Base-by-base conservation (phyloP, 768 basidiomycete species). In the Collybia mongolica region DNA sequence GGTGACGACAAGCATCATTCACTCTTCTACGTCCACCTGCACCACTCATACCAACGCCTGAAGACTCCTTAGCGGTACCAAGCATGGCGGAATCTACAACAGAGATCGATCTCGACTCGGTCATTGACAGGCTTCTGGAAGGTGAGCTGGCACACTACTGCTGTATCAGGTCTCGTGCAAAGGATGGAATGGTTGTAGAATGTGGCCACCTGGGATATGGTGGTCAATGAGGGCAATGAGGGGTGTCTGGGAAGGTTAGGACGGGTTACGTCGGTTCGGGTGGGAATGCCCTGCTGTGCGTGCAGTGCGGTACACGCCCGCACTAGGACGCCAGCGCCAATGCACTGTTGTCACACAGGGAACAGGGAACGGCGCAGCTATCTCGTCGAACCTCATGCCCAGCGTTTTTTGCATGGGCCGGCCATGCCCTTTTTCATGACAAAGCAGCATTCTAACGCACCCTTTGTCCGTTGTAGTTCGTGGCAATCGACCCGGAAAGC, bases 21-120 rank as follows among this genome's bases (percentile, higher is more conserved):
- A 48, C 46, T 39, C 48, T 44, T 53, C 24, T 46, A 54, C 46
- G 29, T 37, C 37, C 20, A 24, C 26, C n/a, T 44, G 40, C n/a
- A 32, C 23, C 44, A 48, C 44, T 40, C 51, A 48, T 40, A 38
- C n/a, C 48, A 40, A 44, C 44, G 12, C 39, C 53, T 50, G 45
- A 46, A 29, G 43, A 52, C 44, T 39, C 28, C 23, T 54, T 46
- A 51, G 39, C 53, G 52, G 48, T 39, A 55, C 55, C 50, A 67
- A 62, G 40, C 49, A 90, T 90, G 89, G 84, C 88, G 65, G 89
- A 92, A 63, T 75, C 84, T 59, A 74, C 82, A 54, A 88, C 88
- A 66, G 96, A 98, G 70, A 96, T 99, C 73, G 96, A 99, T 82
- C 83, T 98, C 55, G 96, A 99, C 80, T 95, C 93, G 71, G 93